Evolutionary conservation across 192 early-diverging fungal species (phyloP).

Genomic region (Rhizophagus prolifer): DNA sequence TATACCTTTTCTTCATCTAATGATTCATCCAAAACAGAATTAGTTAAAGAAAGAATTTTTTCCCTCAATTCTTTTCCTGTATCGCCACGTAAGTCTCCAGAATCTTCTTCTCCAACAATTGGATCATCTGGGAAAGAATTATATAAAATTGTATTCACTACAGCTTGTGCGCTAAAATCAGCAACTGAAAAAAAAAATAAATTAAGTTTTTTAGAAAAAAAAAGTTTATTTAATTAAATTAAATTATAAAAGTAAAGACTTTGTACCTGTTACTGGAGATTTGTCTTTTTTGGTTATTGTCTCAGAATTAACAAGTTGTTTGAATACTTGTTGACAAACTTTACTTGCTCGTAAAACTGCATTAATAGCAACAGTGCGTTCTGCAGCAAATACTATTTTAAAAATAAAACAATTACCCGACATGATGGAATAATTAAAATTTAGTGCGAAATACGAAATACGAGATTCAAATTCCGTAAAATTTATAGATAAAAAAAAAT

Average conservation of each 20-base stretch:
- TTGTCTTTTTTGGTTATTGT: conserved; percentile 93
- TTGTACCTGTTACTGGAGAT: conserved; percentile 89
- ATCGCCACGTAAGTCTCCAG: conserved; percentile 80
- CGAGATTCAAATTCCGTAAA: too few relatives aligned
- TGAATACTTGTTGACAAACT: conserved; percentile 91
- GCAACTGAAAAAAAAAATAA: conserved; percentile 64
- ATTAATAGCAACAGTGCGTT: conserved; percentile 81
- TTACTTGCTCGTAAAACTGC: conserved; percentile 85
- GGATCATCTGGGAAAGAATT: conserved; percentile 81
- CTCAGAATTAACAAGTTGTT: conserved; percentile 72
- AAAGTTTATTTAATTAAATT: not conserved
- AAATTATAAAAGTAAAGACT: not conserved
- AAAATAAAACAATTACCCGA: not conserved
- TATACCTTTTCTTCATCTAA: conserved; percentile 71
- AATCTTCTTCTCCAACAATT: conserved; percentile 96
- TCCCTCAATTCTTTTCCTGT: conserved; percentile 59
- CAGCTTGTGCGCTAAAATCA: conserved; percentile 94
- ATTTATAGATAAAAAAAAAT: too few relatives aligned
- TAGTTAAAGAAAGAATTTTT: conserved; percentile 81
- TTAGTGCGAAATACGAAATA: too few relatives aligned
- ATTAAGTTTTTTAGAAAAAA: not conserved
- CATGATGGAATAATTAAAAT: not conserved
- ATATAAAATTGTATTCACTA: conserved; percentile 82
- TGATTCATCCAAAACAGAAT: conserved; percentile 56
- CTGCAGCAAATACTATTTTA: conserved; percentile 52